These are phyloP conservation scores for Fusarium siculi DNA, from an alignment of 2,329 filamentous ascomycete species.

Conservation along the genomic window DNA sequence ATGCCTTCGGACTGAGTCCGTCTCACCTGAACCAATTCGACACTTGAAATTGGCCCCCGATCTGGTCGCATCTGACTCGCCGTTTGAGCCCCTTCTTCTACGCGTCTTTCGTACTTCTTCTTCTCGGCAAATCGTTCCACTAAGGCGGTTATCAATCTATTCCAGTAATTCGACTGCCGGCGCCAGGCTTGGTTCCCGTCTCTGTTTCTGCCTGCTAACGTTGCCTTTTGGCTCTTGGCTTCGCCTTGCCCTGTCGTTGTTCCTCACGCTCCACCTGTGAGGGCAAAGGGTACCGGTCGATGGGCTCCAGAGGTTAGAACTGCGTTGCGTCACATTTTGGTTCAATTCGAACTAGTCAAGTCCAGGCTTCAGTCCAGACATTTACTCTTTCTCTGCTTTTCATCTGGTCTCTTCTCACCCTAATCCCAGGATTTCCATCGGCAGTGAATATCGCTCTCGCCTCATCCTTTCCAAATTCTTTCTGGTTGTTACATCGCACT, in stretches of 20 bases:
- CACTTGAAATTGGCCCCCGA: constrained; percentile 33
- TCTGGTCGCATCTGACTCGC: constrained; percentile 38
- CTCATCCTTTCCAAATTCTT: background rate
- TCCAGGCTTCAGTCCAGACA: background rate
- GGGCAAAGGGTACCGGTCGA: constrained; percentile 5
- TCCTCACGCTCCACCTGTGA: constrained; percentile 17
- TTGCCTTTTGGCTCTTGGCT: constrained; percentile 17
- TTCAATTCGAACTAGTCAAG: background rate
- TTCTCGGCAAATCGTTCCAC: constrained; percentile 29
- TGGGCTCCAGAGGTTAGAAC: background rate
- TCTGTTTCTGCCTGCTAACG: constrained; percentile 6
- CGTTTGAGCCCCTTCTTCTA: constrained; percentile 29
- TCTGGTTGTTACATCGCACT: constrained; percentile 22
- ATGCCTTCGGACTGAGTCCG: constrained; percentile 27
- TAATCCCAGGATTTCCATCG: background rate
- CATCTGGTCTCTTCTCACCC: background rate
- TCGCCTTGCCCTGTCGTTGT: constrained; percentile 13
- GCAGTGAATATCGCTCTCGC: background rate
- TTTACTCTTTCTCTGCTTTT: constrained; percentile 1
- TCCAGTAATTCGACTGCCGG: constrained; percentile 30
- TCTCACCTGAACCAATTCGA: constrained; percentile 33
- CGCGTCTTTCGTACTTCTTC: constrained; percentile 20
- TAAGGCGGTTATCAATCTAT: constrained; percentile 19
- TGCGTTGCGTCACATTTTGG: constrained; percentile 8
- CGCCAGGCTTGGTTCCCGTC: constrained; percentile 35